phyloP scores from a whole-genome alignment of 2,329 filamentous ascomycete genomes.

The Didymella lethalis region DNA sequence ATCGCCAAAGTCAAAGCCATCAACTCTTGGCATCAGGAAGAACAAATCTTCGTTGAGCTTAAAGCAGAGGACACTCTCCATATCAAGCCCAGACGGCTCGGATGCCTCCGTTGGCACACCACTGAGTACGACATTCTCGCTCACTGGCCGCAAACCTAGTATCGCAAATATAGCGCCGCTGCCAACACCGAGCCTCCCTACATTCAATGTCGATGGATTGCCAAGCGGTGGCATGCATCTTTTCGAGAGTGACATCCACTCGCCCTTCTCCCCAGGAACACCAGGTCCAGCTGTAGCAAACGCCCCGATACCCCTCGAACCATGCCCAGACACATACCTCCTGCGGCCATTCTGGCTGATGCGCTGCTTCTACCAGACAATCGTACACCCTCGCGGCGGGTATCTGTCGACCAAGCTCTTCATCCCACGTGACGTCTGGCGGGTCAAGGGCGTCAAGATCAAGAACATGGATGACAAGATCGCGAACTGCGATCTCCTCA shows the following conservation, averaged over 20 bases:
- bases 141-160: conserved; percentile 57
- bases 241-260: conserved; percentile 84
- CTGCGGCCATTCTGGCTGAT: conserved; percentile 98
- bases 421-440: conserved; percentile 91
- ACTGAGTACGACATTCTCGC: conserved; percentile 70
- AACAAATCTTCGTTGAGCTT: conserved; percentile 68
- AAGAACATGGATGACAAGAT: conserved; percentile 94
- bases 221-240: conserved; percentile 75
- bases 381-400: conserved; percentile 88
- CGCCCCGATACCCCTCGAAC: conserved; percentile 80
- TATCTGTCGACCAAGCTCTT: conserved; percentile 93
- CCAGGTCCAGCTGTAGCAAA: conserved; percentile 69
- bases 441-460: conserved; percentile 90
- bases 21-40: conserved; percentile 52
- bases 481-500: conserved; percentile 87
- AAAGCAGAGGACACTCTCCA: conserved; percentile 76
- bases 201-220: conserved; percentile 66
- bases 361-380: conserved; percentile 90
- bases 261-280: conserved; percentile 68
- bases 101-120: conserved; percentile 79
- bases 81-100: conserved; percentile 65
- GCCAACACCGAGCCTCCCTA: conserved; percentile 71
- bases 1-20: conserved; percentile 47
- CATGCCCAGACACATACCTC: conserved; percentile 87
- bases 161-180: conserved; percentile 68